A percentile compares a stretch with the other conserved stretches of the same genome.
phyloP scores from a whole-genome alignment of 192 early-diverging fungal species.

The Radiomyces spectabilis region DNA sequence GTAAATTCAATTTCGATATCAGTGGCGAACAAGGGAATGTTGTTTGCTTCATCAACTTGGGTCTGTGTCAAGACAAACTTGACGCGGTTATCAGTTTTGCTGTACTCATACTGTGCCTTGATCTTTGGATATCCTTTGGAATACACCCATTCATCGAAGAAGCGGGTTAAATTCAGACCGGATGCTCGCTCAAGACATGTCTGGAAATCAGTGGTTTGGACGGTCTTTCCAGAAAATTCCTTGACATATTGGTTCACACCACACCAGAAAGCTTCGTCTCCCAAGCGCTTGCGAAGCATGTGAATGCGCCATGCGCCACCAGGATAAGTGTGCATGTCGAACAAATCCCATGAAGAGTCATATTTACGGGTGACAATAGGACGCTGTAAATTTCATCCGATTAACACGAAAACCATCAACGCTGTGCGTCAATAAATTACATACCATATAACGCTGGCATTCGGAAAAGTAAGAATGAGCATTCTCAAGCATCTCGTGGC shows the following conservation, averaged over 20 bases:
- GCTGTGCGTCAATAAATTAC: not conserved
- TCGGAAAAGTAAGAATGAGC: slow-evolving; percentile 15
- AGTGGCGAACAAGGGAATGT: slow-evolving; percentile 37
- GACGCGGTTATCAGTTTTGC: slow-evolving; percentile 47
- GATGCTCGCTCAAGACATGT: slow-evolving; percentile 41
- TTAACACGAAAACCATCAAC: too few relatives aligned
- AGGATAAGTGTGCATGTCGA: slow-evolving; percentile 46
- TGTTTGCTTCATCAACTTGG: slow-evolving; percentile 22
- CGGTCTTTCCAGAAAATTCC: slow-evolving; percentile 27
- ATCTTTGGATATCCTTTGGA: slow-evolving; percentile 54
- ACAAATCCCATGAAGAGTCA: slow-evolving; percentile 42
- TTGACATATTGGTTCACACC: slow-evolving; percentile 37
- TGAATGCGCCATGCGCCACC: slow-evolving; percentile 44
- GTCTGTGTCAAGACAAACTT: slow-evolving; percentile 47
- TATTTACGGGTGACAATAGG: slow-evolving; percentile 43
- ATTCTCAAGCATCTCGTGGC: slow-evolving; percentile 22
- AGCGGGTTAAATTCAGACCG: slow-evolving; percentile 49
- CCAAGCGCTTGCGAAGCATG: slow-evolving; percentile 41
- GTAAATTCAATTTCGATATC: slow-evolving; percentile 34
- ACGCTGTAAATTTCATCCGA: slow-evolving; percentile 29
- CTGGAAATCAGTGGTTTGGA: slow-evolving; percentile 47
- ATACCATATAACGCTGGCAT: slow-evolving; percentile 15
- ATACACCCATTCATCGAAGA: slow-evolving; percentile 66
- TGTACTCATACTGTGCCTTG: slow-evolving; percentile 44
- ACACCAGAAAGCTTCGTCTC: slow-evolving; percentile 40